Conservation (phyloP, 2,329 filamentous ascomycete species). For the Colletotrichum tamarilloi region DNA sequence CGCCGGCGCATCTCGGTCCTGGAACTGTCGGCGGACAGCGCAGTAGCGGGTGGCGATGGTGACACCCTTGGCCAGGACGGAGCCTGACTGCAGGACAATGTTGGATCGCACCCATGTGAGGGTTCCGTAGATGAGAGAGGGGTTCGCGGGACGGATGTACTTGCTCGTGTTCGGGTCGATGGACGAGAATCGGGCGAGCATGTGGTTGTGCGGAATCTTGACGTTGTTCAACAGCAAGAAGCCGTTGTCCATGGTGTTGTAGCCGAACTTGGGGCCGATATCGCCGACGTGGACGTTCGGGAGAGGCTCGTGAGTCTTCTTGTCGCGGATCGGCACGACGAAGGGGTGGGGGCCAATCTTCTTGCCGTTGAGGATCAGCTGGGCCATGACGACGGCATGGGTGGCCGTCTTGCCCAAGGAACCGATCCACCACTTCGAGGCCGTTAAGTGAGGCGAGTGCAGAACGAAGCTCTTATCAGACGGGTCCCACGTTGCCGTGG, state of each 20-base stretch:
- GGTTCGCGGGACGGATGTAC: conserved; percentile 74
- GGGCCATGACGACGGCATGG: conserved; percentile 82
- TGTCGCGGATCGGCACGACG: conserved; percentile 78
- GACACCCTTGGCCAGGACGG: conserved; percentile 78
- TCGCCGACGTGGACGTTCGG: conserved; percentile 80
- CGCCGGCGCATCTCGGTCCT: conserved; percentile 75
- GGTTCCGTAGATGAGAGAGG: conserved; percentile 79
- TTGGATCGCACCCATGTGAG: conserved; percentile 80
- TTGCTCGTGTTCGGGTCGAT: conserved; percentile 76
- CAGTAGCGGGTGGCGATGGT: conserved; percentile 83
- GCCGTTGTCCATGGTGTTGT: conserved; percentile 86
- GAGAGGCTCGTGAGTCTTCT: conserved; percentile 76
- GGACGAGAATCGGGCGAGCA: conserved; percentile 55
- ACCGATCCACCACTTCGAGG: conserved; percentile 89
- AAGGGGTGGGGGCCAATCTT: conserved; percentile 81
- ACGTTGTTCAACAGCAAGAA: conserved; percentile 82
- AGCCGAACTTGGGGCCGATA: conserved; percentile 84
- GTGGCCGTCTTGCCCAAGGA: conserved; percentile 81
- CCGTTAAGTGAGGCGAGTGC: conserved; percentile 78
- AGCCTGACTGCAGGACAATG: conserved; percentile 79
- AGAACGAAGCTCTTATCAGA: conserved; percentile 80
- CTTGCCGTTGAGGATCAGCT: conserved; percentile 76
- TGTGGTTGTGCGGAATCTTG: conserved; percentile 79
- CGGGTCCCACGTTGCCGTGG: conserved; percentile 78
- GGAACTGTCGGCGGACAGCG: conserved; percentile 80